Evolutionary conservation across 768 basidiomycete species (phyloP).

Genomic region (Imleria badia): DNA sequence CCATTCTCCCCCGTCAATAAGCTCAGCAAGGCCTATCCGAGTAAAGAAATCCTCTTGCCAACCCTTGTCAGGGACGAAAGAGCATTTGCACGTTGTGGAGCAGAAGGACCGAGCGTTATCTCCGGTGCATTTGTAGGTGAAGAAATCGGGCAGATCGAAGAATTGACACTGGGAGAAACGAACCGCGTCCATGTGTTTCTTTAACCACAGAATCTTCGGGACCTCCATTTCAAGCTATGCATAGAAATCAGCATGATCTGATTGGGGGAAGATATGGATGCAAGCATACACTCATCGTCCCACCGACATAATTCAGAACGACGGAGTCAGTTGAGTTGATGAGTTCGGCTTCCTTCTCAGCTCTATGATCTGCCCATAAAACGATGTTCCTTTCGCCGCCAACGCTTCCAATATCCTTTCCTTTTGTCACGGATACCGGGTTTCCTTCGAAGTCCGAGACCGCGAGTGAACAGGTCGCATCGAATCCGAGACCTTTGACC

Average conservation of each 20-base stretch:
- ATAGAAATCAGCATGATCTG: constrained; percentile 5
- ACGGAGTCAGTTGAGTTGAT: constrained; percentile 85
- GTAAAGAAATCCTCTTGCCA: constrained; percentile 91
- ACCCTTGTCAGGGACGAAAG: constrained; percentile 81
- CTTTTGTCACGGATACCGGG: constrained; percentile 74
- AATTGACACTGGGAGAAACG: constrained; percentile 77
- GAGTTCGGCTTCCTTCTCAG: constrained; percentile 84
- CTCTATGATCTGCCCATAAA: constrained; percentile 96
- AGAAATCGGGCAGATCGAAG: constrained; percentile 92
- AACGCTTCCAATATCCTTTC: constrained; percentile 53
- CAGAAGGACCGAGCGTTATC: constrained; percentile 77
- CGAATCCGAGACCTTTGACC: constrained; percentile 90
- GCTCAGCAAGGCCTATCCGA: constrained; percentile 74
- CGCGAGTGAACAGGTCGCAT: constrained; percentile 95
- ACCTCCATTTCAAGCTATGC: constrained; percentile 95
- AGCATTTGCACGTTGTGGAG: constrained; percentile 95
- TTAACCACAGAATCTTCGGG: constrained; percentile 96
- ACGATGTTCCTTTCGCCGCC: constrained; percentile 82
- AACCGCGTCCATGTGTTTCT: constrained; percentile 74
- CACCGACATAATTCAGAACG: constrained; percentile 93
- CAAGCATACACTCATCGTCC: constrained; percentile 81
- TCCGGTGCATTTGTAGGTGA: constrained; percentile 89
- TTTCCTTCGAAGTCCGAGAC: constrained; percentile 74
- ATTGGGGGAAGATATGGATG: background rate
- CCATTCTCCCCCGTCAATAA: constrained; percentile 64